Evolutionary conservation across 768 basidiomycete genomes (phyloP).

Genomic region (Leccinellum rugosiceps): DNA sequence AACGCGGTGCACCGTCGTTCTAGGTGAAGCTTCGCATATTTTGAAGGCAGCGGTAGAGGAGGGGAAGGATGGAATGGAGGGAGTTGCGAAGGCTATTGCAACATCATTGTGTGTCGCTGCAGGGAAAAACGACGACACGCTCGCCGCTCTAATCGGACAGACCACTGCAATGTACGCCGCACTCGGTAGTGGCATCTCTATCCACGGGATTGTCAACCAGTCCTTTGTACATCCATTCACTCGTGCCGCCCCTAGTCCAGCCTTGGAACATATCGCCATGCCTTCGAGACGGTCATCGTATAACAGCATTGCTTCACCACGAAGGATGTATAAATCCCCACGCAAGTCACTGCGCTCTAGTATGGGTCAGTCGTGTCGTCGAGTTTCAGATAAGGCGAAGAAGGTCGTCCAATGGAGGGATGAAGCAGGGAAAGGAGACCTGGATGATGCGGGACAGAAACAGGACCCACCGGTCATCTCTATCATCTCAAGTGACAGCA

Average conservation of each 20-base stretch:
- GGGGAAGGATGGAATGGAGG: conserved; percentile 35
- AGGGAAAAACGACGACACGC: conserved; percentile 66
- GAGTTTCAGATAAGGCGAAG: conserved; percentile 61
- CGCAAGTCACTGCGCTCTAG: conserved; percentile 73
- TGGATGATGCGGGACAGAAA: conserved; percentile 58
- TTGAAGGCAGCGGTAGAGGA: conserved; percentile 39
- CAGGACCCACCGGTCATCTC: conserved; percentile 15
- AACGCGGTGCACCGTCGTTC: conserved; percentile 70
- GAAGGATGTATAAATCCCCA: conserved; percentile 55
- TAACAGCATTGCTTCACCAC: conserved; percentile 41
- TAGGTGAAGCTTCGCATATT: conserved; percentile 54
- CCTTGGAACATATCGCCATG: conserved; percentile 41
- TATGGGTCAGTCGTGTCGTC: conserved; percentile 56
- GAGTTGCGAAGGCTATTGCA: conserved; percentile 47
- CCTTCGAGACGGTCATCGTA: conserved; percentile 45
- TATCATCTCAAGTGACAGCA: conserved; percentile 38
- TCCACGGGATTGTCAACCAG: conserved; percentile 54
- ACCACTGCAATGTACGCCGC: conserved; percentile 59
- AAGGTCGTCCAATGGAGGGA: conserved; percentile 89
- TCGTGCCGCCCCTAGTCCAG: conserved; percentile 47
- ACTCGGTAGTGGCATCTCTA: conserved; percentile 31
- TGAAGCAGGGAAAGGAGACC: conserved; percentile 76
- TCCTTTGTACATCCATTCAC: conserved; percentile 39
- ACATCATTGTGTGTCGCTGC: conserved; percentile 51
- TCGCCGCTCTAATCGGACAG: conserved; percentile 64